A percentile compares a stretch with the other conserved stretches of the same genome.
Evolutionary conservation across 495 filamentous ascomycete species (phyloP).

Genomic region (Penicillium ucsense): DNA sequence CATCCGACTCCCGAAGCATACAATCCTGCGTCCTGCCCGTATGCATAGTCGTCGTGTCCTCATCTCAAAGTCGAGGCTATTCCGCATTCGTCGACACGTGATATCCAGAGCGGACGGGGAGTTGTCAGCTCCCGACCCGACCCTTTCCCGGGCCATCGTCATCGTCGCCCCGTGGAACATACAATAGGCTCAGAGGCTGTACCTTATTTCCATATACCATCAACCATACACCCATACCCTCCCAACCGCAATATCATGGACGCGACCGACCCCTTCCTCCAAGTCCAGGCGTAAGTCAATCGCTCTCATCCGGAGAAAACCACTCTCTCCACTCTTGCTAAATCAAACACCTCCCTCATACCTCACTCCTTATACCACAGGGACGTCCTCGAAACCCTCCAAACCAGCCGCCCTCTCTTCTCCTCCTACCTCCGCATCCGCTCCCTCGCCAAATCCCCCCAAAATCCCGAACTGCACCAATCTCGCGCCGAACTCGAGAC

Average conservation of each 20-base stretch:
- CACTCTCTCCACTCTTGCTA: neutral
- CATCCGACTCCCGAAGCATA: too few species aligned
- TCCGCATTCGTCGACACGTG: slow-evolving; percentile 7
- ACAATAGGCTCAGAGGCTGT: too few species aligned
- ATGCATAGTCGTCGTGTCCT: neutral
- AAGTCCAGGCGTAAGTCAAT: slow-evolving; percentile 68
- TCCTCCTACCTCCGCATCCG: slow-evolving; percentile 94
- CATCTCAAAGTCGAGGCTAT: neutral
- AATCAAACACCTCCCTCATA: slow-evolving; percentile 1
- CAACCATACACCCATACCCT: neutral
- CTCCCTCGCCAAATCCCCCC: slow-evolving; percentile 59
- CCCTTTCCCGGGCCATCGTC: neutral
- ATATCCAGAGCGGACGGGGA: neutral
- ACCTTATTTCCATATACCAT: neutral
- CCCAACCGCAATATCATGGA: slow-evolving; percentile 35
- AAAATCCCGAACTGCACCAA: slow-evolving; percentile 77
- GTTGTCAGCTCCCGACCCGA: slow-evolving; percentile 3
- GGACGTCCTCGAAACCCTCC: slow-evolving; percentile 77
- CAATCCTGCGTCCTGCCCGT: too few species aligned
- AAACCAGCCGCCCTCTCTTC: slow-evolving; percentile 74
- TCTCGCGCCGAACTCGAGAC: slow-evolving; percentile 73
- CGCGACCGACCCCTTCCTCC: slow-evolving; percentile 82
- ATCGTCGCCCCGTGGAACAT: neutral
- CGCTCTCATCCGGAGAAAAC: neutral
- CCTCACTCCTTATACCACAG: slow-evolving; percentile 27